phyloP scores from a whole-genome alignment of 176 grass and related monocot species.

The Oryza punctata region DNA sequence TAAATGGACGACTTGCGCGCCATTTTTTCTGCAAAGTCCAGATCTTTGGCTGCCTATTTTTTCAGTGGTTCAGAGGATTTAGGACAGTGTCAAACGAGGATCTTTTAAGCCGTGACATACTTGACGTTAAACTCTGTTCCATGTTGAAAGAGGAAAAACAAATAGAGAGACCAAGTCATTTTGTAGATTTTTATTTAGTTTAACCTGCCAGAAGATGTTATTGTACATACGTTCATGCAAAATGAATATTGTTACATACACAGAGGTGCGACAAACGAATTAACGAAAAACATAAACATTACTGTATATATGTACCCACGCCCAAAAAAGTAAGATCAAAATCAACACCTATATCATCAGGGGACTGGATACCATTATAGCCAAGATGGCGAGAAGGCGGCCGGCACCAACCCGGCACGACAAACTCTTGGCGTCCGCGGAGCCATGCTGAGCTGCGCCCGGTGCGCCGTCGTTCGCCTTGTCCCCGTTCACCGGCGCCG shows the following conservation, averaged over 20 bases:
- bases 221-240: not conserved
- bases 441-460: not conserved
- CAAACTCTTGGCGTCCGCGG: slow-evolving; percentile 17
- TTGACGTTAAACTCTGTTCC: not conserved
- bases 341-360: not conserved
- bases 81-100: slow-evolving; percentile 34
- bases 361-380: not conserved
- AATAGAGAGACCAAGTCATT: not conserved
- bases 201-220: not conserved
- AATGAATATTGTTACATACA: not conserved
- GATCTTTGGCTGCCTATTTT: slow-evolving; percentile 32
- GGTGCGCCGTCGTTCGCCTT: not conserved
- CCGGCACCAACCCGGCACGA: slow-evolving; percentile 3
- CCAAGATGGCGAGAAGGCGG: not conserved
- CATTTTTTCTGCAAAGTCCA: not conserved
- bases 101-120: not conserved
- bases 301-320: too few species aligned
- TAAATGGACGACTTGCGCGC: too few species aligned
- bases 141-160: not conserved
- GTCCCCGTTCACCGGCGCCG: not conserved
- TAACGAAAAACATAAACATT: not conserved
- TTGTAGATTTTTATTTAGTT: too few species aligned
- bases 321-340: not conserved
- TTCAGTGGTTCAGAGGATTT: slow-evolving; percentile 25
- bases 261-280: slow-evolving; percentile 5